Evolutionary conservation across 768 basidiomycete species (phyloP).

Genomic region (Dioszegia crocea): DNA sequence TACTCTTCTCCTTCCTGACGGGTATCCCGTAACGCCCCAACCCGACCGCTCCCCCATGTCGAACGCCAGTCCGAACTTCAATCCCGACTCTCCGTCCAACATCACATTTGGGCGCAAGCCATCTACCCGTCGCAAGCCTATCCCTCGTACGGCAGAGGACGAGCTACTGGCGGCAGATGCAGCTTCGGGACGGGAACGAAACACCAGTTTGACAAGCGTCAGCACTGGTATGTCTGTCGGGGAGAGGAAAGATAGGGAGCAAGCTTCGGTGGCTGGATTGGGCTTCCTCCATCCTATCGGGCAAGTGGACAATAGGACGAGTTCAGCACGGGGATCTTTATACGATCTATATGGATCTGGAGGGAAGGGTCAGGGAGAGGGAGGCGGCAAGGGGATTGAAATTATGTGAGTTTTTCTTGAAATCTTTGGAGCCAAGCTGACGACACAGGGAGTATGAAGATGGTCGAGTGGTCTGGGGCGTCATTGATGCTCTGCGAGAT

Average conservation of each 20-base stretch:
- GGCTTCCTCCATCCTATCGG: conserved; percentile 28
- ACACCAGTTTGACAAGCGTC: conserved; percentile 5
- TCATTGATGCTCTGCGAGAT: conserved; percentile 33
- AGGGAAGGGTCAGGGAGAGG: not conserved
- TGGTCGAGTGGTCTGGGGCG: conserved; percentile 39
- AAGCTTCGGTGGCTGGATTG: conserved; percentile 7
- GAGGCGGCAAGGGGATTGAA: conserved; percentile 29
- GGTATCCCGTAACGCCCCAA: not conserved
- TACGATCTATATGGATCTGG: conserved; percentile 33
- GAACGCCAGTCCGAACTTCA: conserved; percentile 1
- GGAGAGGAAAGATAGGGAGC: not conserved
- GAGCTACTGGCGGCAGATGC: conserved; percentile 24
- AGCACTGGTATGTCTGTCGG: not conserved
- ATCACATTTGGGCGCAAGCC: conserved; percentile 19
- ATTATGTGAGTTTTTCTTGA: conserved; percentile 26
- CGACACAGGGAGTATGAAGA: conserved; percentile 38
- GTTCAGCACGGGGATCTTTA: conserved; percentile 12
- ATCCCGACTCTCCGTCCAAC: not conserved
- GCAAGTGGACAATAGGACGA: not conserved
- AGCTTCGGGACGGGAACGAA: conserved; percentile 14
- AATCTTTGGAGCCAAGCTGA: conserved; percentile 8
- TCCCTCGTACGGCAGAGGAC: conserved; percentile 35
- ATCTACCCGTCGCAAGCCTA: conserved; percentile 40
- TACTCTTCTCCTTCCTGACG: conserved; percentile 21
- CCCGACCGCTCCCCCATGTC: not conserved